Conservation (phyloP, 2,329 filamentous ascomycete genomes). For the Ceratocystis cacaofunesta region DNA sequence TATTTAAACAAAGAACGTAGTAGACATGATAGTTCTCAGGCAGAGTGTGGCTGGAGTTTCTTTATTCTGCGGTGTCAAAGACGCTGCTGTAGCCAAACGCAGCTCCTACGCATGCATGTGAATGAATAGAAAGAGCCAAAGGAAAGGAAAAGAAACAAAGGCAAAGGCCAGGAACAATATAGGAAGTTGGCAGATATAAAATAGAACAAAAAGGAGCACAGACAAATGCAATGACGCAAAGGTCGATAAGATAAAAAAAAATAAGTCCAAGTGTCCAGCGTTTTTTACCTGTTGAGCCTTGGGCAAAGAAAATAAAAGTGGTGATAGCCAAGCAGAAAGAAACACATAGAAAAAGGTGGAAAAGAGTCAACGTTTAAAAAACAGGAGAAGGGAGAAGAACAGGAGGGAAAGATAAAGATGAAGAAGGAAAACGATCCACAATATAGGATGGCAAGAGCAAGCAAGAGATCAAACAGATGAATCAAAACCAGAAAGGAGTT, state of each 20-base stretch:
- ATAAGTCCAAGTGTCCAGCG: background rate
- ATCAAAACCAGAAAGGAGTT: background rate
- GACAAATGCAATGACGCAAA: background rate
- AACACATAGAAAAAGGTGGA: background rate
- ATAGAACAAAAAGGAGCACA: conserved; percentile 3
- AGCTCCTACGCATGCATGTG: background rate
- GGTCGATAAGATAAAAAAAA: background rate
- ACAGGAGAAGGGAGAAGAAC: background rate
- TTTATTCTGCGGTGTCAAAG: background rate
- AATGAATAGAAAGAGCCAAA: background rate
- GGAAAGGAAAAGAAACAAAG: background rate
- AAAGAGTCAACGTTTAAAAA: background rate
- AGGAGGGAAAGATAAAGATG: background rate
- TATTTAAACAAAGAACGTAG: background rate
- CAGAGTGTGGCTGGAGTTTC: background rate
- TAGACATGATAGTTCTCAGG: background rate
- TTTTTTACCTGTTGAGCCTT: background rate
- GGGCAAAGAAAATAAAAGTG: background rate
- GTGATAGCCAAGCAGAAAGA: background rate
- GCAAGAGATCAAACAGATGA: background rate
- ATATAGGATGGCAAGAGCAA: background rate
- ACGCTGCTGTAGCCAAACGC: background rate
- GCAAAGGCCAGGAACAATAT: background rate
- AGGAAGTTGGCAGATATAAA: conserved; percentile 2
- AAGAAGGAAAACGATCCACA: background rate